A percentile compares a stretch with the other conserved stretches of the same genome.
Conservation (phyloP, 495 filamentous ascomycete species). For the Podospora comata region DNA sequence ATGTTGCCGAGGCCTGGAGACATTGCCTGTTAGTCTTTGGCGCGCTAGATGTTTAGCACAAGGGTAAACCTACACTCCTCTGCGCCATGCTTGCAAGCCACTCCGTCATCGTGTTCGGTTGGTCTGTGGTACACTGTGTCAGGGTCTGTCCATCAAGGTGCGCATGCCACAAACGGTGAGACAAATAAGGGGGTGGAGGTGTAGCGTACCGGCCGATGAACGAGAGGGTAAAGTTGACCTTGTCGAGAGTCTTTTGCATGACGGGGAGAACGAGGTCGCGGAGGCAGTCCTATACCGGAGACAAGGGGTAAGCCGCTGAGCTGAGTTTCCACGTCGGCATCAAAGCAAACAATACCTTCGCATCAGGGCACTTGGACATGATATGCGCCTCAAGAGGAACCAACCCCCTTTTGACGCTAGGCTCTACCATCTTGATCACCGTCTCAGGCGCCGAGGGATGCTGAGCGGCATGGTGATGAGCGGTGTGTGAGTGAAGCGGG, state of each 20-base stretch:
- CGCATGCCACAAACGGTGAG: background rate
- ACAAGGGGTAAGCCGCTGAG: background rate
- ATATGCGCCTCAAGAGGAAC: slow-evolving; percentile 88
- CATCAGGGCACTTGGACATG: slow-evolving; percentile 94
- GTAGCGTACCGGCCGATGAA: slow-evolving; percentile 75
- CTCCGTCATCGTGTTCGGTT: slow-evolving; percentile 57
- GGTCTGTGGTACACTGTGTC: slow-evolving; percentile 31
- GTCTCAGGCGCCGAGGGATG: background rate
- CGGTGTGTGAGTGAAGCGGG: background rate
- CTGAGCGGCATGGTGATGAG: background rate
- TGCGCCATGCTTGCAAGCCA: slow-evolving; percentile 84
- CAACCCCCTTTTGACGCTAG: slow-evolving; percentile 9
- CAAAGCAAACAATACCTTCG: slow-evolving; percentile 39
- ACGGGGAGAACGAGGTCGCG: slow-evolving; percentile 76
- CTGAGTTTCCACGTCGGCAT: background rate
- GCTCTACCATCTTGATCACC: background rate
- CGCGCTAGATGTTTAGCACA: background rate
- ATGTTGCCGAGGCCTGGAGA: slow-evolving; percentile 75
- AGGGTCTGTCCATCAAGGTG: background rate
- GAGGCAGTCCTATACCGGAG: slow-evolving; percentile 60
- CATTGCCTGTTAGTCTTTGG: background rate
- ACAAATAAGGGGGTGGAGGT: background rate
- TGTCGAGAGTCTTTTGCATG: slow-evolving; percentile 75
- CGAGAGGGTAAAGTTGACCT: slow-evolving; percentile 86
- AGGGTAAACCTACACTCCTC: slow-evolving; percentile 56